These are phyloP conservation scores for Strobilomyces dryophilus DNA, from an alignment of 768 basidiomycete species.

Conservation along the genomic window DNA sequence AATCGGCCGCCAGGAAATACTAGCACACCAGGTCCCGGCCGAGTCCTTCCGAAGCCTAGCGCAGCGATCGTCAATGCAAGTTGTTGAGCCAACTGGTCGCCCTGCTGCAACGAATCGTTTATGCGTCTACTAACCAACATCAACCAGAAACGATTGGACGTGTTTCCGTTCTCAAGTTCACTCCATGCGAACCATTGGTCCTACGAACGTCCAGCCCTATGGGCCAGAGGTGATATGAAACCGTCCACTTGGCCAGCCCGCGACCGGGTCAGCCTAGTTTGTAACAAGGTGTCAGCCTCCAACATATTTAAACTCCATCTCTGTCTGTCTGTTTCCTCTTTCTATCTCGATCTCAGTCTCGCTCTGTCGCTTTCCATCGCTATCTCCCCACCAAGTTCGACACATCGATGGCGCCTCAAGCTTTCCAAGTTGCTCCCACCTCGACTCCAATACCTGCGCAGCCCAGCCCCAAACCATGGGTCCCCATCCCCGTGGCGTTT, in stretches of 20 bases:
- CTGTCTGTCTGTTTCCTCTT: constrained; percentile 7
- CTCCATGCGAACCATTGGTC: background rate
- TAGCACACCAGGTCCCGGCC: no score
- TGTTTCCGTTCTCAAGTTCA: no score
- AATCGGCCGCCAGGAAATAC: no score
- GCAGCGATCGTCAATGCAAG: no score
- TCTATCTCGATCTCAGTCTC: constrained; percentile 2
- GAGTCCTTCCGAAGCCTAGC: no score
- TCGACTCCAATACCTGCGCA: constrained; percentile 1
- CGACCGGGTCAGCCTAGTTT: background rate
- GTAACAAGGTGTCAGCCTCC: constrained; percentile 20
- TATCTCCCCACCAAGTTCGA: constrained; percentile 1
- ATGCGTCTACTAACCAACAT: no score
- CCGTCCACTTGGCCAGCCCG: constrained; percentile 7
- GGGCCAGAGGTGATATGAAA: background rate
- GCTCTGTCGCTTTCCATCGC: constrained; percentile 9
- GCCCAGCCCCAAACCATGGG: constrained; percentile 2
- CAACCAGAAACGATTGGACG: no score
- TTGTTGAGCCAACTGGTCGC: no score
- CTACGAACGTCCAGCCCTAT: background rate
- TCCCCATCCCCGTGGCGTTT: constrained; percentile 17
- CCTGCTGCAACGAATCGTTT: no score
- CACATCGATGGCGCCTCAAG: constrained; percentile 24
- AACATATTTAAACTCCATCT: constrained; percentile 4
- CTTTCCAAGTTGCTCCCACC: constrained; percentile 1